Conservation (phyloP, 306 rosid species). For the Sesbania bispinosa region DNA sequence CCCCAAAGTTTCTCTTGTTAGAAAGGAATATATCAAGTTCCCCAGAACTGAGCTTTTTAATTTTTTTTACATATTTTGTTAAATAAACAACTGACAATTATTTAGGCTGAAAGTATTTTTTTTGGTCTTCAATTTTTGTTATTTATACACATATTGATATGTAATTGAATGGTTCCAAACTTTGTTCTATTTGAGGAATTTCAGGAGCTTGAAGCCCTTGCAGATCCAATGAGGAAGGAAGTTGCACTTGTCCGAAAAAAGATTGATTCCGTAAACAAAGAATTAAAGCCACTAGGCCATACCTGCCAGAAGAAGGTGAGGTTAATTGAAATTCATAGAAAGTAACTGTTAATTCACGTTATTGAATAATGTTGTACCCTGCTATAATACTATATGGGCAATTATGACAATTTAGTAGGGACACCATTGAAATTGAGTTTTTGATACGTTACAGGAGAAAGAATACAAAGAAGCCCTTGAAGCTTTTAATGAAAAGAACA, state of each 20-base stretch:
- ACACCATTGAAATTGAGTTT: constrained; percentile 15
- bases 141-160: not conserved
- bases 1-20: not conserved
- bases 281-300: constrained; percentile 91
- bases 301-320: constrained; percentile 96
- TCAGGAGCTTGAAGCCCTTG: constrained; percentile 90
- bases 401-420: not conserved
- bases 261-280: constrained; percentile 90
- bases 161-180: constrained; percentile 16
- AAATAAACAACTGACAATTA: too few species aligned
- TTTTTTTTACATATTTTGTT: not conserved
- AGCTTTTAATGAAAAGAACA: constrained; percentile 94
- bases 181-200: constrained; percentile 25
- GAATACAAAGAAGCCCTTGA: constrained; percentile 99
- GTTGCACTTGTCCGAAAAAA: constrained; percentile 75
- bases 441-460: constrained; percentile 55
- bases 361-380: not conserved
- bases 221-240: constrained; percentile 99
- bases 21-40: not conserved
- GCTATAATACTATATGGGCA: not conserved
- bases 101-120: too few species aligned
- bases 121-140: not conserved
- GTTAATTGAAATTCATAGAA: constrained; percentile 9
- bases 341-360: not conserved
- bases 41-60: not conserved